Evolutionary conservation across 2,329 filamentous ascomycete species (phyloP), one percentile per base, ranked within the genome.

Genomic region (Ascocoryne sarcoides): DNA sequence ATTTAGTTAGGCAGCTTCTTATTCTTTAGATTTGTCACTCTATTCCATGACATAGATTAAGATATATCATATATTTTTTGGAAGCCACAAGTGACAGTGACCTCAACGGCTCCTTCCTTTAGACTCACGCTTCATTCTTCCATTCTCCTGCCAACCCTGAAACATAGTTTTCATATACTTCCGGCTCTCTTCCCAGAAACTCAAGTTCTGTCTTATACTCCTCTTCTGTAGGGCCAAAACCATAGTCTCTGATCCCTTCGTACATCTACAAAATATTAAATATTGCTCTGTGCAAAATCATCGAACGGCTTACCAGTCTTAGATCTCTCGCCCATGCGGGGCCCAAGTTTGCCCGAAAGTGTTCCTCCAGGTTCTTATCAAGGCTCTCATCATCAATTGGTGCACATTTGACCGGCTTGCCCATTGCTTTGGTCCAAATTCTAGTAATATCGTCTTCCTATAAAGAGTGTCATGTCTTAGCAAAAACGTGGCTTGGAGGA

Each of bases 171-270:
- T 40, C 38, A 17, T 40, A 40, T 9, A 12, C 12, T 15, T 15
- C 15, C 19, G 38, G 31, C 19, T 35, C 20, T 7, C 31, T 17
- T 10, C 38, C 38, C 31, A 40, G 18, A 17, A 35, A 18, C 15
- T 33, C 30, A 5, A 40, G 29, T 19, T 40, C 19, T 5, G 8
- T 15, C 12, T 26, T 14, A 29, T 34, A 40, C n/a, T 40, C 18
- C n/a, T 40, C 18, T 34, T 40, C 38, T 15, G 30, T 15, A 10
- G 26, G 17, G 2, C 38, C 38, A n/a, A 40, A 40, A 5, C 38
- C 31, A n/a, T 18, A 21, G 5, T 4, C 4, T 3, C 17, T 17
- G 29, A 40, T 34, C 10, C 31, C 38, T 30, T 26, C 30, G 23
- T 40, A 40, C 17, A 40, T n/a, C 38, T 40, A 40, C 3, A 16